These are phyloP conservation scores for Silene noctiflora DNA, from an alignment of 179 eudicot genomes.

Conservation along the genomic window DNA sequence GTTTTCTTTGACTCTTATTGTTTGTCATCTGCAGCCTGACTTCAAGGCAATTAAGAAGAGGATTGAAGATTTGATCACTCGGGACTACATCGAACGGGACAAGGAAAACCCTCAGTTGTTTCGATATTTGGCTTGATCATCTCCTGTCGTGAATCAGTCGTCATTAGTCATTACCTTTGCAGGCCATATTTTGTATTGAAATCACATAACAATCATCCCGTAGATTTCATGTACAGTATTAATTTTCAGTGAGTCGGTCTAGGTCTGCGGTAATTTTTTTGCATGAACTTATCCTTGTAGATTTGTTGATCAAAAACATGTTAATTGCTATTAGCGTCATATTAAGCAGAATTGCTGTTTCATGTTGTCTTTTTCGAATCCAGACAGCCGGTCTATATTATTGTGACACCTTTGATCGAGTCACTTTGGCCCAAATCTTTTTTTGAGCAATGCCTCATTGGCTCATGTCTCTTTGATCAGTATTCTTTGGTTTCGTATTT, in stretches of 20 bases:
- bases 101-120: conserved; percentile 66
- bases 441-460: too few species aligned
- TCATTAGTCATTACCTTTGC: background rate
- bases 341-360: background rate
- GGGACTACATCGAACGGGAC: conserved; percentile 83
- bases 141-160: background rate
- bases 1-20: background rate
- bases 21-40: conserved; percentile 54
- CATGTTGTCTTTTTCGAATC: too few species aligned
- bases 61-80: conserved; percentile 76
- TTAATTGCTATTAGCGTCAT: background rate
- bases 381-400: too few species aligned
- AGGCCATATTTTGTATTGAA: conserved; percentile 11
- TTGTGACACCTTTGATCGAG: too few species aligned
- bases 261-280: conserved; percentile 6
- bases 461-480: too few species aligned
- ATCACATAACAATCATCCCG: background rate
- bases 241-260: conserved; percentile 10
- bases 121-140: conserved; percentile 66
- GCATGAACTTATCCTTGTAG: conserved; percentile 7
- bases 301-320: background rate
- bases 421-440: too few species aligned
- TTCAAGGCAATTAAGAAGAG: conserved; percentile 61
- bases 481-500: too few species aligned
- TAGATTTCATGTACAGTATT: conserved; percentile 30